Evolutionary conservation across 306 rosid species (phyloP), one percentile per base, ranked within the genome.

Genomic region (Coriaria nepalensis): DNA sequence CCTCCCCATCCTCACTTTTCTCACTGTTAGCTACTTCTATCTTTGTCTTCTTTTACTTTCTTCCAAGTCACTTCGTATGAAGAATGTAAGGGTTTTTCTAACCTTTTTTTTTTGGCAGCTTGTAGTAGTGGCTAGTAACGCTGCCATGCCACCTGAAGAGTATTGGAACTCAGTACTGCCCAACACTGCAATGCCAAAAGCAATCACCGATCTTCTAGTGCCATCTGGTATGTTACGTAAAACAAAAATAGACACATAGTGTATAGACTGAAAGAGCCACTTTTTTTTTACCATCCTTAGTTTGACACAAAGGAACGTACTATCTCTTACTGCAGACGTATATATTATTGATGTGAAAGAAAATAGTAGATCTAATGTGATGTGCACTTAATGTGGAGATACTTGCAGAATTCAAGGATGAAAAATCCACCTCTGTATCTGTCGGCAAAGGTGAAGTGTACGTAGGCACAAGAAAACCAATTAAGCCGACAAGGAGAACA

Each of bases 151-250:
- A 10, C 81, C 87, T 10, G 74, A 83, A 55, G 60, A 78, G 8
- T 83, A 87, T 56, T 83, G 87, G 94, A 63, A 63, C 2, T 75
- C 85, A 0, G 59, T 49, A 54, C 72, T 87, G 60, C 87, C 93
- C 7, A 78, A 55, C 56, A 71, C 94, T 5, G 68, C 65, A 5
- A 78, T 87, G 52, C 93, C 96, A 9, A 73, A 75, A 58, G 59
- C 85, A 4, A 55, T 87, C 53, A 41, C 47, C 5, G 68, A 71
- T 63, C 69, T 63, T 38, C 72, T 87, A 2, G 38, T 40, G 7
- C 58, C 70, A 0, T 59, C 65, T 0, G 82, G 92, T 87, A 1
- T 10, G 76, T 61, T 4, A 14, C 43, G 13, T 10, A 8, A 56
- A 56, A 10, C 10, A 8, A 56, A 56, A 10, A 29, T 10, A 2